A percentile compares a stretch with the other conserved stretches of the same genome.
These are phyloP conservation scores for Rhodotorula mucilaginosa DNA, from an alignment of 1,284 basidiomycete genomes.

Conservation along the genomic window DNA sequence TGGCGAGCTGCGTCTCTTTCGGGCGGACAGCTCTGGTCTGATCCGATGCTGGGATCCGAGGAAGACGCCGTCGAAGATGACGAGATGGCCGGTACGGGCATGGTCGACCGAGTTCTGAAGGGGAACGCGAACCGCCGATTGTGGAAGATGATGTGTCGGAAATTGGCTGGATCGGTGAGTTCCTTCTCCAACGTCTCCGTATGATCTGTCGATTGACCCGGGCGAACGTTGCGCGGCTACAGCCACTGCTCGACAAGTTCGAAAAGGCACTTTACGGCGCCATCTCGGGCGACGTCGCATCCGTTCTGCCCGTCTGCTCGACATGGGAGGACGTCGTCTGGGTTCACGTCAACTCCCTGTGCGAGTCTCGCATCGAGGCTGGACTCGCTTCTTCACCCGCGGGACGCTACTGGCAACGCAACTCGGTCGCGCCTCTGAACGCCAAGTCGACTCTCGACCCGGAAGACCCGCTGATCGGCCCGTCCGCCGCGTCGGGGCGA, in stretches of 20 bases:
- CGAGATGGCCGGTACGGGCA: conserved; percentile 44
- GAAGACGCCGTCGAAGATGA: conserved; percentile 57
- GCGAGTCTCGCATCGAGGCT: conserved; percentile 72
- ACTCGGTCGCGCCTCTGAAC: conserved; percentile 14
- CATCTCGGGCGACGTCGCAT: conserved; percentile 74
- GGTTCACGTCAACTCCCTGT: conserved; percentile 80
- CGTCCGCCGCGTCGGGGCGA: conserved; percentile 2
- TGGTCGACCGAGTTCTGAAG: conserved; percentile 70
- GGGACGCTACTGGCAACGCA: conserved; percentile 31
- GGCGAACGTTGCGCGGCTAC: conserved; percentile 2
- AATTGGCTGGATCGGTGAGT: conserved; percentile 69
- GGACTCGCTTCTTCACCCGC: conserved; percentile 46
- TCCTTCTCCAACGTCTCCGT: not conserved
- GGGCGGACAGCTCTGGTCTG: conserved; percentile 71
- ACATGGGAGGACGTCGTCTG: conserved; percentile 95
- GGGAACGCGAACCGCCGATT: conserved; percentile 66
- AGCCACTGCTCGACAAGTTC: conserved; percentile 67
- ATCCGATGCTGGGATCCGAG: conserved; percentile 59
- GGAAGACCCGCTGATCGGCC: conserved; percentile 30
- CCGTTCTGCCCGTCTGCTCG: conserved; percentile 72
- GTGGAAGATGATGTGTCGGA: conserved; percentile 81
- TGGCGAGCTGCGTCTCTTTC: conserved; percentile 86
- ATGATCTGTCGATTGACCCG: not conserved
- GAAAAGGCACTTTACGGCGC: conserved; percentile 86
- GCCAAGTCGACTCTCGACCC: conserved; percentile 21